Evolutionary conservation across 192 early-diverging fungal species (phyloP).

Genomic region (Phycomyces blakesleeanus): DNA sequence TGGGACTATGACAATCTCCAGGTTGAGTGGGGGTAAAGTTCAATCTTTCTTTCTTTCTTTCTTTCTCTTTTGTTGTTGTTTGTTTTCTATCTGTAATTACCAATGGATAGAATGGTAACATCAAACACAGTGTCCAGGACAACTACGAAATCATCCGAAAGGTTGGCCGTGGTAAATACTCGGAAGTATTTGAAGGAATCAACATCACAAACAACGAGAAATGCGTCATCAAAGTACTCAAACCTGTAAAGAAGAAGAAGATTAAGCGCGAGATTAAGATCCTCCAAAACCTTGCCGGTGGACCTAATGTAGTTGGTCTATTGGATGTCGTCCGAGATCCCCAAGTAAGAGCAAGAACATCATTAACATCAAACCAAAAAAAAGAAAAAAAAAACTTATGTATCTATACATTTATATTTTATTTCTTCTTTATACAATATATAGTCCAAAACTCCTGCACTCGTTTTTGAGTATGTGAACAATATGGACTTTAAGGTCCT

Average conservation of each 20-base stretch:
- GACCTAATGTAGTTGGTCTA: constrained; percentile 88
- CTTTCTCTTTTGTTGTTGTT: no score
- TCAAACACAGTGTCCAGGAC: constrained; percentile 68
- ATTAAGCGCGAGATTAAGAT: constrained; percentile 99
- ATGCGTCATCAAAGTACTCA: constrained; percentile 98
- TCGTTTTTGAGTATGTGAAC: constrained; percentile 97
- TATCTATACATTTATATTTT: no score
- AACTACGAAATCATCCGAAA: constrained; percentile 98
- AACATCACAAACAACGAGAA: constrained; percentile 80
- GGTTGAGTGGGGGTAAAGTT: constrained; percentile 92
- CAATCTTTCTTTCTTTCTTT: no score
- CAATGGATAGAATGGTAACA: neutral
- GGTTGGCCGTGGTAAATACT: constrained; percentile 98
- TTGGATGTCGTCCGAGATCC: constrained; percentile 95
- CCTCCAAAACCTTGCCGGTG: constrained; percentile 93
- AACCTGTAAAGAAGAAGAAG: constrained; percentile 99
- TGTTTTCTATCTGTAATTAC: neutral
- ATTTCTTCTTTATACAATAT: no score
- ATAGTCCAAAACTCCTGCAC: constrained; percentile 94
- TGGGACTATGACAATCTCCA: constrained; percentile 97
- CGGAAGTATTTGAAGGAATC: constrained; percentile 99
- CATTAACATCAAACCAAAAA: no score
- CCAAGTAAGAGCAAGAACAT: constrained; percentile 64
- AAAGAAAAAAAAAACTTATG: no score
- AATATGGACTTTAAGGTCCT: constrained; percentile 97